Percentiles rank a stretch among this genome's conserved stretches.
Evolutionary conservation across 1,139 yeast species (phyloP).

Genomic region (Magnusiomyces magnusii): DNA sequence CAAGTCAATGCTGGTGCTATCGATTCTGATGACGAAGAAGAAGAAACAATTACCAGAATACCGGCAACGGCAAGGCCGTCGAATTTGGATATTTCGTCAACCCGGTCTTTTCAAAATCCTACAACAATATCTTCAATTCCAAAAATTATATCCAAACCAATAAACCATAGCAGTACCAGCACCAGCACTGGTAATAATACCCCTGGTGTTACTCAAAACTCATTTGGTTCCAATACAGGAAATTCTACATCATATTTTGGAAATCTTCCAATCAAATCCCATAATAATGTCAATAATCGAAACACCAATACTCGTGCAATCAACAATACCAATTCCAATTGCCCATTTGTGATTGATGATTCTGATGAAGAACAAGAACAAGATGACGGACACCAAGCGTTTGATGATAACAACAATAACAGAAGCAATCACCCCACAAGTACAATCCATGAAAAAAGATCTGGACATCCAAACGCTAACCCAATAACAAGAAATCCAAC

Average conservation of each 20-base stretch:
- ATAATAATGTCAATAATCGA: neutral
- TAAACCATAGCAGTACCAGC: too few species aligned
- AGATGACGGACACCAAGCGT: neutral
- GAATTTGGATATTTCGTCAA: too few species aligned
- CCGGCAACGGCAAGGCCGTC: too few species aligned
- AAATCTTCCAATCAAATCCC: neutral
- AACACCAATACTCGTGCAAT: neutral
- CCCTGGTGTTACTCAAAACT: neutral
- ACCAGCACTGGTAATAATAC: neutral
- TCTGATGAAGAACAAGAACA: neutral
- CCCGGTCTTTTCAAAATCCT: neutral
- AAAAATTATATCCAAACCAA: too few species aligned
- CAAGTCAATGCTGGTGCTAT: neutral
- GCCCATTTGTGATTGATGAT: constrained; percentile 1
- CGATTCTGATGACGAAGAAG: neutral
- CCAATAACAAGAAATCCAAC: too few species aligned
- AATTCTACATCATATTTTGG: too few species aligned
- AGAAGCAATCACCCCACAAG: neutral
- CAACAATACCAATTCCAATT: neutral
- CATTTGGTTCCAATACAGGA: too few species aligned
- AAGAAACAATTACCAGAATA: neutral
- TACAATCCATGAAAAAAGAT: too few species aligned
- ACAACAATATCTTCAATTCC: neutral
- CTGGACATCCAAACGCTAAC: too few species aligned
- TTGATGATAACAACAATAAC: neutral